A percentile compares a stretch with the other conserved stretches of the same genome.
Evolutionary conservation across 208 protist species (phyloP).

Genomic region (Crithidia thermophila): DNA sequence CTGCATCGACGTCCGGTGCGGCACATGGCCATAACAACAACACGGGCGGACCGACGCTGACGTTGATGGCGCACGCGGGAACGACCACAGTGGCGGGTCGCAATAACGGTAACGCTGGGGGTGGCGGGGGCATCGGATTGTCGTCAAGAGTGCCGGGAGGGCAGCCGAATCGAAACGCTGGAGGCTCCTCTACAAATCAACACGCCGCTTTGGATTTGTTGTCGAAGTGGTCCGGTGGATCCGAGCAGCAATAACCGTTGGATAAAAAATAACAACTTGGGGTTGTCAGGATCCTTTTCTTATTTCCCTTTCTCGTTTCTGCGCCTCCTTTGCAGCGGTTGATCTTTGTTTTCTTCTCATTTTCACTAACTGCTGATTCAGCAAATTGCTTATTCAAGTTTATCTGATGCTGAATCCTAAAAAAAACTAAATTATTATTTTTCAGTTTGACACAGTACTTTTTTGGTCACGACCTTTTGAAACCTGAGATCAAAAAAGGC

Average conservation of each 20-base stretch:
- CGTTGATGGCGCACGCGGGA: conserved; percentile 16
- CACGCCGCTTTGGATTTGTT: too few relatives aligned
- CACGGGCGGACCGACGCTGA: conserved; percentile 20
- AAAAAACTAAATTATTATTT: too few relatives aligned
- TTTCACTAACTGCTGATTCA: too few relatives aligned
- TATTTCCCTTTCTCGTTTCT: background rate
- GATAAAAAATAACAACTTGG: background rate
- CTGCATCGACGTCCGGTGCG: background rate
- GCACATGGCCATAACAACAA: background rate
- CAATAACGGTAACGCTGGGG: background rate
- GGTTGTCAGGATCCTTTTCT: background rate
- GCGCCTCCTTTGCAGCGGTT: too few relatives aligned
- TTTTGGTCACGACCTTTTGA: too few relatives aligned
- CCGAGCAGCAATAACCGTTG: conserved; percentile 3
- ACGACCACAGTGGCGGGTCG: background rate
- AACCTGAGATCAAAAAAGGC: too few relatives aligned
- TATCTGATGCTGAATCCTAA: too few relatives aligned
- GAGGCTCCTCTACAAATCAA: too few relatives aligned
- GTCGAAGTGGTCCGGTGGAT: conserved; percentile 37
- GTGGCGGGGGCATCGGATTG: background rate
- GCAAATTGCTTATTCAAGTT: too few relatives aligned
- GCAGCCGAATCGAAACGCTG: conserved; percentile 7
- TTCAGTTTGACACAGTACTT: too few relatives aligned
- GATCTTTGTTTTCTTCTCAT: too few relatives aligned
- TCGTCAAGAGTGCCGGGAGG: too few relatives aligned